Base-by-base conservation (phyloP, 192 early-diverging fungal genomes). In the Umbelopsis ramanniana region DNA sequence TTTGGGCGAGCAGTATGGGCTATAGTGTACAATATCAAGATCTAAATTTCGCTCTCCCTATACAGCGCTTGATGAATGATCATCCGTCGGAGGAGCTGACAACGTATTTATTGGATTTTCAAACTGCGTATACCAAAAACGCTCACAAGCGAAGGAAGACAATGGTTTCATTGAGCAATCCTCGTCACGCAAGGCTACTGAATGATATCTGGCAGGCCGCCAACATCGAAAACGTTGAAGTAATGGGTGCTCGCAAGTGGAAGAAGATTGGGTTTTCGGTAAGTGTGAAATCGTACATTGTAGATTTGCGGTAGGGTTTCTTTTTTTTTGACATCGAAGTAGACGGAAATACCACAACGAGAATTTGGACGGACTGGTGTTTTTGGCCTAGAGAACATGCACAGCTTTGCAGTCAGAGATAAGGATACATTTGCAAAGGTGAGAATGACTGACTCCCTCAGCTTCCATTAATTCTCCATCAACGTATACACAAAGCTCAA, bases 211-310 rank as follows among this genome's bases (percentile, higher is more conserved):
- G 85, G 87, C 60, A 81, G 23, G 52, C 76, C 3, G 82, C 89
- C 11, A 72, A 74, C 22, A 73, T 83, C 37, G 68, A 81, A 6
- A 72, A 81, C 15, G 68, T 78, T n/a, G 81, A 83, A 50, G 71
- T 70, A 0, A 60, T 67, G 10, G 70, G 73, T 29, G 67, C 71
- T 19, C 63, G 69, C 15, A 88, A 87, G 72, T 93, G 91, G 90
- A 77, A 77, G 66, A 79, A 80, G 68, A 76, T 93, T 33, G 91
- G 91, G 19, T 93, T 93, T 82, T 74, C 82, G 46, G 90, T 92
- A 80, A 71, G 73, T 67, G 19, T 22, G 19, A 35, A 4, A 26
- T n/a, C 24, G 50, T 71, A 8, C 23, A 37, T 33, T 67, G 12
- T 15, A 24, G 6, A 50, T 6, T 35, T 22, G 24, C 57, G 60